Evolutionary conservation across 1,284 basidiomycete genomes (phyloP), one percentile per base, ranked within the genome.

Genomic region (Athelia psychrophila): DNA sequence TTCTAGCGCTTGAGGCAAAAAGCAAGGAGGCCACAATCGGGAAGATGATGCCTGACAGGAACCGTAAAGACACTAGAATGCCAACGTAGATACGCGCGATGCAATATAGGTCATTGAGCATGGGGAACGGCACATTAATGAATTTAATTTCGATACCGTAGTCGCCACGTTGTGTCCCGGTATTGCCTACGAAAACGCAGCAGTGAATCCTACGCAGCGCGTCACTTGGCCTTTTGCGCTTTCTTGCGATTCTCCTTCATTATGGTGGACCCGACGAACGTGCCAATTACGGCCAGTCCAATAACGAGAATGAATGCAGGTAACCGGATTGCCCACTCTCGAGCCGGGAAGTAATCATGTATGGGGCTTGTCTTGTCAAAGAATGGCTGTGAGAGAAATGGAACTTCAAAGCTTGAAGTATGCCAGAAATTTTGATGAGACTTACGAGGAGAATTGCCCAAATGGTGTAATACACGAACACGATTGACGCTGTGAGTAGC

Each of bases 281-380:
- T 64, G 9, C 89, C 90, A 46, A 97, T 86, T 16, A 77, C 86
- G 9, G 85, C 77, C 45, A 95, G 70, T 15, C 93, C 94, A 6
- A 90, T 63, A 6, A 94, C 76, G 3, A 98, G 80, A 33, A 94
- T 73, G 63, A 93, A 81, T 1, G 91, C 90, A 35, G 95, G 94
- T 36, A 95, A 67, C 24, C 90, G 82, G 35, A 96, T 76, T 4
- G 93, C 95, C 93, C 94, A 97, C 74, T 95, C 92, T 51, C 95
- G 79, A 8, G 89, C 66, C 0, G 92, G 95, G 66, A 98, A 97
- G 67, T 81, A 84, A 48, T 62, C 62, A 58, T 95, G 92, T 35
- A 96, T 74, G 12, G 83, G 76, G 59, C 84, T 92, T 8, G 82
- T 79, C 3, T 77, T 57, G 52, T 90, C 83, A 56, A 96, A 85